Base-by-base conservation (phyloP, 1,284 basidiomycete species). In the Cystobasidium slooffiae region DNA sequence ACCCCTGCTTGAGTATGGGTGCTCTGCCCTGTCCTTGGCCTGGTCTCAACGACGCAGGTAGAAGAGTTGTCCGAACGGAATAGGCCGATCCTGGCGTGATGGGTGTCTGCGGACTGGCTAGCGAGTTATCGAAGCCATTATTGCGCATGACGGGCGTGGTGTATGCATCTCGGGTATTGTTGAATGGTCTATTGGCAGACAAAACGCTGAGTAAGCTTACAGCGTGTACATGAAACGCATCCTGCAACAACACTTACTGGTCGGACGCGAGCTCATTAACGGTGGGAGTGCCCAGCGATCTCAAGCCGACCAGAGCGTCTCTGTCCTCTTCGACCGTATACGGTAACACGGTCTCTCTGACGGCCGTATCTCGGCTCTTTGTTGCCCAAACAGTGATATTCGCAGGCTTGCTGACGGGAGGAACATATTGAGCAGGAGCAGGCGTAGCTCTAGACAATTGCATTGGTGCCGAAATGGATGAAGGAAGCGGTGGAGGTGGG, bases 301-400 rank as follows among this genome's bases (percentile, higher is more conserved):
- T 59, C 31, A 72, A 22, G 49, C 44, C 68, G 16, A 53, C 9
- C 22, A 63, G 46, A 24, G 49, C 59, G 12, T 62, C 47, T 12
- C 59, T 16, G 43, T 72, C 68, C n/a, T 58, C 47, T 39, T 64
- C 68, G n/a, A 72, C 58, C 16, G 68, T 72, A 22, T 72, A 72
- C 16, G 68, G 68, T n/a, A 72, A 49, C 9, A 72, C 68, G 20
- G 68, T 72, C 39, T 72, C 58, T 16, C 68, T 31, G n/a, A 43
- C 56, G 16, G 16, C 22, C 16, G 31, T 31, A 59, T 59, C 37
- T 2, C 56, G 56, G 20, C 56, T 24, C 14, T 14, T 43, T 39
- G 56, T 1, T 20, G 52, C 24, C 52, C 52, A 53, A 53, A 12
- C 5, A 3, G 52, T 53, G 9, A 53, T 16, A 53, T 22, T 20